phyloP scores from a whole-genome alignment of 257 asterid species.

The Fraxinus cuspidata region DNA sequence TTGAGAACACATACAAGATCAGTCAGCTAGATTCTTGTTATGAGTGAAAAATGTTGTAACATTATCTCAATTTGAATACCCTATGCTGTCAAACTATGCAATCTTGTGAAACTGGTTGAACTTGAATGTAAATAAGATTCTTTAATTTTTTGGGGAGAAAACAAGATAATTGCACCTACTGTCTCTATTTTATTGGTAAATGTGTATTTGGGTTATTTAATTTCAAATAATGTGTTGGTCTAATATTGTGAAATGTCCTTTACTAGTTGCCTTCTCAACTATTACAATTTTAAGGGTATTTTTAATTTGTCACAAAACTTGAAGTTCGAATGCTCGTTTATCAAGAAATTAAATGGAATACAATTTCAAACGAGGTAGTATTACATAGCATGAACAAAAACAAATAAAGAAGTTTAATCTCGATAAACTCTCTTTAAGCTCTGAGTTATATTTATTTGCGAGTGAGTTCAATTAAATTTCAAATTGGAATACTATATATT shows the following conservation, averaged over 20 bases:
- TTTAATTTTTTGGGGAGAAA: not conserved
- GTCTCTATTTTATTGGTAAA: not conserved
- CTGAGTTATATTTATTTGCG: too few relatives aligned
- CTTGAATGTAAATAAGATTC: not conserved
- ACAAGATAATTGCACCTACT: not conserved
- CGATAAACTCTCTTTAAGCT: too few relatives aligned
- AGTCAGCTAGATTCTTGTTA: not conserved
- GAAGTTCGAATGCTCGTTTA: not conserved
- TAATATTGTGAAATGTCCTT: not conserved
- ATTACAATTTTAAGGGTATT: not conserved
- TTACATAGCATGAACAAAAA: too few relatives aligned
- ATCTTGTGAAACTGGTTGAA: not conserved
- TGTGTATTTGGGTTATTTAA: not conserved
- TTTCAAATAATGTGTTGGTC: not conserved
- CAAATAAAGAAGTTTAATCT: too few relatives aligned
- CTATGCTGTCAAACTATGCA: not conserved
- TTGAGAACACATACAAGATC: not conserved
- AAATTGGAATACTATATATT: too few relatives aligned
- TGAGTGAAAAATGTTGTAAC: not conserved
- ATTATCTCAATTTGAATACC: not conserved
- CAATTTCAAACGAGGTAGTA: too few relatives aligned
- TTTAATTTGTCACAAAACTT: too few relatives aligned
- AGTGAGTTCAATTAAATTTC: too few relatives aligned
- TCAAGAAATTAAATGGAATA: not conserved
- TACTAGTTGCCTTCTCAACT: not conserved